phyloP scores from a whole-genome alignment of 2,329 filamentous ascomycete genomes.

The Chrysoporthe cubensis region DNA sequence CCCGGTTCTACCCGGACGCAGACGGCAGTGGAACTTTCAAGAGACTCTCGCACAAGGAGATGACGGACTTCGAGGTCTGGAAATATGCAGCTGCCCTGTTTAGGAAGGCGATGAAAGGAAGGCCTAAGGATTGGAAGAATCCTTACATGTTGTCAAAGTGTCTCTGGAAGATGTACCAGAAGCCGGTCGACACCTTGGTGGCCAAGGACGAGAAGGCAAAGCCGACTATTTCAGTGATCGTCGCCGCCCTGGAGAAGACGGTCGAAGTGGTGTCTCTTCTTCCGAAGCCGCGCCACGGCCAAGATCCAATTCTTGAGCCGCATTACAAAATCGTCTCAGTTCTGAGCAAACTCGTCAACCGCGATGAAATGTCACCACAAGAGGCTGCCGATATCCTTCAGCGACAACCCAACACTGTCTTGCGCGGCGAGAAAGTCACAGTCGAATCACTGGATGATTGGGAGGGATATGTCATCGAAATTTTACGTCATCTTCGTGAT shows the following conservation, averaged over 20 bases:
- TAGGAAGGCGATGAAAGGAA: constrained; percentile 57
- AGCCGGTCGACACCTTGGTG: constrained; percentile 48
- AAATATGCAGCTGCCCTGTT: constrained; percentile 63
- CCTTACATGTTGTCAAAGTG: constrained; percentile 66
- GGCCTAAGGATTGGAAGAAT: constrained; percentile 62
- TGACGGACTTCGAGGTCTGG: constrained; percentile 65
- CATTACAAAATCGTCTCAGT: constrained; percentile 90
- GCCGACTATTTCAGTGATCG: constrained; percentile 46
- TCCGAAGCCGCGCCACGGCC: constrained; percentile 59
- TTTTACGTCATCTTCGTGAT: constrained; percentile 56
- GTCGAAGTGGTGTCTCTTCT: constrained; percentile 54
- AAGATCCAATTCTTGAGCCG: constrained; percentile 83
- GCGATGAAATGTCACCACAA: constrained; percentile 51
- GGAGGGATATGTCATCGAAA: constrained; percentile 59
- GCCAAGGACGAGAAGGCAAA: constrained; percentile 44
- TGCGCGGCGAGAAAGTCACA: constrained; percentile 50
- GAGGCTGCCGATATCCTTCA: constrained; percentile 58
- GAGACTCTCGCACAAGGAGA: constrained; percentile 57
- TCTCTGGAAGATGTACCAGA: constrained; percentile 67
- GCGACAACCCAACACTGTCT: constrained; percentile 58
- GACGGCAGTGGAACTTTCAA: constrained; percentile 56
- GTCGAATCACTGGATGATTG: constrained; percentile 65
- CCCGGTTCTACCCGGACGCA: constrained; percentile 59
- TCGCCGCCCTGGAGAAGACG: constrained; percentile 55
- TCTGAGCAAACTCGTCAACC: constrained; percentile 76